Conservation (phyloP, 306 rosid genomes). For the Phaseolus lunatus region DNA sequence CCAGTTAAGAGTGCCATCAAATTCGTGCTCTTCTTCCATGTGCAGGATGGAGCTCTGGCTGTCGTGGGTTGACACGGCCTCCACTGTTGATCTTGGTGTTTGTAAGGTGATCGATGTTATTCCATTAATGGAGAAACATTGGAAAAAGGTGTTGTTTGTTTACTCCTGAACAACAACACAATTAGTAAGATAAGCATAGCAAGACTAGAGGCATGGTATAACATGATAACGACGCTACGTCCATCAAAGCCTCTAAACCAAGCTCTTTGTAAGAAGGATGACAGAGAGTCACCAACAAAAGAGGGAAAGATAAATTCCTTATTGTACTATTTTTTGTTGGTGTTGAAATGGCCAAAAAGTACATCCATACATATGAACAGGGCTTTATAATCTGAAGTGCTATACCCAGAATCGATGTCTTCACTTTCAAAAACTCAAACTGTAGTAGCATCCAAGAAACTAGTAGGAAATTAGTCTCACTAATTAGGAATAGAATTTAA, state of each 20-base stretch:
- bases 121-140: background rate
- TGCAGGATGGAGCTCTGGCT: background rate
- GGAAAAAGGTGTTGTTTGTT: background rate
- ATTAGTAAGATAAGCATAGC: background rate
- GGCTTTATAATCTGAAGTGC: slow-evolving; percentile 40
- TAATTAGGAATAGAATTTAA: slow-evolving; percentile 46
- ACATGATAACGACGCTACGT: background rate
- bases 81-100: background rate
- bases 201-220: background rate
- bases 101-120: background rate
- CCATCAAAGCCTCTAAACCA: background rate
- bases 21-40: background rate
- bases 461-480: slow-evolving; percentile 24
- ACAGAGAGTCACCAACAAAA: background rate
- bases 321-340: background rate
- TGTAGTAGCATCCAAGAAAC: slow-evolving; percentile 32
- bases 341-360: background rate
- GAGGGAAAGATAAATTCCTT: background rate
- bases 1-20: background rate
- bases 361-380: slow-evolving; percentile 5
- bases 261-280: background rate
- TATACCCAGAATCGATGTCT: slow-evolving; percentile 36
- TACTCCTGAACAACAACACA: background rate
- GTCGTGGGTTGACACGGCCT: background rate
- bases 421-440: slow-evolving; percentile 22